Evolutionary conservation across 495 filamentous ascomycete species (phyloP), one percentile per base, ranked within the genome.

Genomic region (Hypoxylon fuscum): DNA sequence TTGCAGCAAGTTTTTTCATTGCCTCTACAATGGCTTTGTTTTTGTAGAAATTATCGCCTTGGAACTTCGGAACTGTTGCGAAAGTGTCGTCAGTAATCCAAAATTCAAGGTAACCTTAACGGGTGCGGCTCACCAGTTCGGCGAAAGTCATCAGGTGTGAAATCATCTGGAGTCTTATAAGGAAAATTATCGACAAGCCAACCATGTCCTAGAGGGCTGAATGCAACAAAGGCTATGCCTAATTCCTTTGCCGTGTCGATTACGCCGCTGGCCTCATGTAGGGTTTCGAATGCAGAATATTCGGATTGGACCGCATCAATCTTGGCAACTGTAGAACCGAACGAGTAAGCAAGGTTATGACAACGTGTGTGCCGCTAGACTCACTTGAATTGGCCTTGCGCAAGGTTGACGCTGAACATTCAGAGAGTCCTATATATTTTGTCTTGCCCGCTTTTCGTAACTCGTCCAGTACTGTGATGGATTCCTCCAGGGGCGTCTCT

Each of bases 221-320:
- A 81, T 0, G 77, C 77, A 2, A 81, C 74, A 35, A 74, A 80
- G 18, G 78, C 74, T 1, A 81, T 65, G 3, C 68, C 76, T 5
- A 81, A 57, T 37, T 81, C 78, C 48, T 70, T 75, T 12, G 68
- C 66, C 0, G 78, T 71, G 2, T 77, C 72, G 25, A 81, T 76
- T 25, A 59, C 25, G 23, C 56, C 56, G 25, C 52, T 73, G 23
- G 72, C 75, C 62, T 80, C 76, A 49, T 81, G 79, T 0, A 82
- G 5, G 17, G 78, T 82, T 67, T 82, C 78, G 41, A 81, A 81
- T 3, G 79, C 77, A 0, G 79, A 82, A 61, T 81, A 82, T 40
- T 82, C 79, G 8, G 78, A 78, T 60, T 82, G 79, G 17, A 82
- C 48, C n/a, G 79, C 79, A 38, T 81, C 78, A 32, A 82, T 81